These are phyloP conservation scores for Ascoidea rubescens DNA, from an alignment of 805 yeast species.

Conservation along the genomic window DNA sequence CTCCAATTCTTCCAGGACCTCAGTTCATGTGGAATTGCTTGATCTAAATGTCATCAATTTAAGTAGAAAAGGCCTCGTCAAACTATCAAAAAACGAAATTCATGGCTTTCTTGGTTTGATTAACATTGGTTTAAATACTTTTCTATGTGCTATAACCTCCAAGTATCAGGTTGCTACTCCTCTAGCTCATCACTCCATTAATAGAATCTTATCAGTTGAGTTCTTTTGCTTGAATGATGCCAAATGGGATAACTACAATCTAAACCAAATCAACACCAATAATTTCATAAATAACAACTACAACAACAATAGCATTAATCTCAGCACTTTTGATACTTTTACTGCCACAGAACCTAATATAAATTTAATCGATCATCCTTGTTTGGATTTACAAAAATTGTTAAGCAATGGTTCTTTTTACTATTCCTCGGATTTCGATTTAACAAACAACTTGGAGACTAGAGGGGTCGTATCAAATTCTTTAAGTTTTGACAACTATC, in stretches of 20 bases:
- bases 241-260: slow-evolving; percentile 47
- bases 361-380: slow-evolving; percentile 42
- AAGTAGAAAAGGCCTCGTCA: slow-evolving; percentile 24
- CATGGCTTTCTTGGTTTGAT: slow-evolving; percentile 75
- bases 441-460: slow-evolving; percentile 74
- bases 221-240: slow-evolving; percentile 61
- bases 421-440: slow-evolving; percentile 83
- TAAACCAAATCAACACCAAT: neutral
- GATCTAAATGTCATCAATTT: slow-evolving; percentile 23
- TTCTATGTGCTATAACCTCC: slow-evolving; percentile 68
- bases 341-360: neutral
- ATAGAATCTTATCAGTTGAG: slow-evolving; percentile 74
- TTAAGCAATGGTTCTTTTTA: slow-evolving; percentile 82
- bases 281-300: neutral
- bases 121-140: slow-evolving; percentile 50
- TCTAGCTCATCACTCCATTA: slow-evolving; percentile 55
- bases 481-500: slow-evolving; percentile 44
- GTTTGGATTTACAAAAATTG: slow-evolving; percentile 64
- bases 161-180: slow-evolving; percentile 74
- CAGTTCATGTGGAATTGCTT: slow-evolving; percentile 28
- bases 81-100: slow-evolving; percentile 29
- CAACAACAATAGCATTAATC: neutral
- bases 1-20: neutral
- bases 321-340: neutral
- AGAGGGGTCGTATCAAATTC: slow-evolving; percentile 43